phyloP scores from a whole-genome alignment of 345 rosid genomes.

The Brassica juncea region DNA sequence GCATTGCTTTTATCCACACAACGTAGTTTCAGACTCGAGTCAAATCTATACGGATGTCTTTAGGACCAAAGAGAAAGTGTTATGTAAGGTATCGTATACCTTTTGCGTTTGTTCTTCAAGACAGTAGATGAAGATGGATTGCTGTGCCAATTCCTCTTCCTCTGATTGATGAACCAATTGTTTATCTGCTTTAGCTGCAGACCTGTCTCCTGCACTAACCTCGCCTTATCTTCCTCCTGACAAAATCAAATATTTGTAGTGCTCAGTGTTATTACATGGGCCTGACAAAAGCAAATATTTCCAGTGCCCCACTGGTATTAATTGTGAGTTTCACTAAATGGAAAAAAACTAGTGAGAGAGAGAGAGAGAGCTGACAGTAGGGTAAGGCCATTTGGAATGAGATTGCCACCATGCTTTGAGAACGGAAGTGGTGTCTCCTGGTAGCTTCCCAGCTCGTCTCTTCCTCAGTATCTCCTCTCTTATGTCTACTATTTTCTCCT shows the following conservation, averaged over 20 bases:
- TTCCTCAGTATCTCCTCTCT: constrained; percentile 96
- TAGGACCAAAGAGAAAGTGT: background rate
- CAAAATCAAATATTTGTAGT: no score
- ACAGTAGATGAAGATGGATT: constrained; percentile 81
- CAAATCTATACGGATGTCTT: no score
- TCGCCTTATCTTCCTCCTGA: constrained; percentile 97
- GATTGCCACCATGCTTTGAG: constrained; percentile 97
- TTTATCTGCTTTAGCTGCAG: constrained; percentile 95
- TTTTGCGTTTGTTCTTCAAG: constrained; percentile 87
- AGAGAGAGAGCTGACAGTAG: constrained; percentile 66
- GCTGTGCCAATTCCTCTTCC: constrained; percentile 98
- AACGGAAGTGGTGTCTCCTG: constrained; percentile 94
- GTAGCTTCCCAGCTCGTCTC: constrained; percentile 97
- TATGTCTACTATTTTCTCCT: constrained; percentile 89
- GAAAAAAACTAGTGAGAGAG: background rate
- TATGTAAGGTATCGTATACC: constrained; percentile 39
- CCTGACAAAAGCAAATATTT: no score
- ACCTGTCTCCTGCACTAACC: constrained; percentile 94
- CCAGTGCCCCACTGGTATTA: background rate
- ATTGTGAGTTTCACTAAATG: no score
- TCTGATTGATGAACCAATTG: constrained; percentile 98
- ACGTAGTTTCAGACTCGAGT: constrained; percentile 35
- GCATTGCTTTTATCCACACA: constrained; percentile 72
- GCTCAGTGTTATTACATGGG: no score
- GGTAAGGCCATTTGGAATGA: constrained; percentile 98